Evolutionary conservation across 768 basidiomycete genomes (phyloP).

Genomic region (Trametes cingulata): DNA sequence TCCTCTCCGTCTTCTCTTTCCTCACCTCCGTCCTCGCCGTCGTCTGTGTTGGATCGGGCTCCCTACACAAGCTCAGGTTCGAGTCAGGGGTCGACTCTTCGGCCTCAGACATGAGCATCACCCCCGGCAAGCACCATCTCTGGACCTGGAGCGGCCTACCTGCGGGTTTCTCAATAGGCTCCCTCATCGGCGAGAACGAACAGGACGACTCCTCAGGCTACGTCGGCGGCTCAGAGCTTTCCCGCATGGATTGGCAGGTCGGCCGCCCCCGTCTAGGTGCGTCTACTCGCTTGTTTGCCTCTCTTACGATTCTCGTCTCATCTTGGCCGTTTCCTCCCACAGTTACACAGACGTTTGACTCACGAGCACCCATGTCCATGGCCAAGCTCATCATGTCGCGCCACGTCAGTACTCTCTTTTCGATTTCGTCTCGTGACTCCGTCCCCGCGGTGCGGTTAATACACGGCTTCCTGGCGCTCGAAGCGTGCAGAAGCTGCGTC

Average conservation of each 20-base stretch:
- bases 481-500: slow-evolving; percentile 11
- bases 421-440: slow-evolving; percentile 10
- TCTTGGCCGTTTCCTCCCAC: neutral
- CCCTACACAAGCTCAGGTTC: slow-evolving; percentile 27
- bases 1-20: slow-evolving; percentile 25
- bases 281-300: neutral
- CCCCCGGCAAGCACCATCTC: slow-evolving; percentile 22
- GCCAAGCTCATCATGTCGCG: slow-evolving; percentile 36
- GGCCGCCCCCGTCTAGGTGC: slow-evolving; percentile 22
- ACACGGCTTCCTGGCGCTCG: slow-evolving; percentile 6
- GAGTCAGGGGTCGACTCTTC: slow-evolving; percentile 17
- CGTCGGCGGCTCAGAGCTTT: slow-evolving; percentile 27
- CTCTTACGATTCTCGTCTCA: slow-evolving; percentile 1
- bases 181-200: slow-evolving; percentile 31
- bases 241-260: slow-evolving; percentile 32
- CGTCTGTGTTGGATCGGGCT: slow-evolving; percentile 27
- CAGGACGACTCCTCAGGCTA: slow-evolving; percentile 21
- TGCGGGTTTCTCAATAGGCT: slow-evolving; percentile 27
- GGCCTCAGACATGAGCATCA: slow-evolving; percentile 13
- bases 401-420: slow-evolving; percentile 29
- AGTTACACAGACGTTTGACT: slow-evolving; percentile 24
- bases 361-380: slow-evolving; percentile 34
- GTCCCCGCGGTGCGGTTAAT: slow-evolving; percentile 5
- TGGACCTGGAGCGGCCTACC: slow-evolving; percentile 31
- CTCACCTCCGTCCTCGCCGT: slow-evolving; percentile 26